phyloP scores from a whole-genome alignment of 2,329 filamentous ascomycete species.

The Colletotrichum godetiae region DNA sequence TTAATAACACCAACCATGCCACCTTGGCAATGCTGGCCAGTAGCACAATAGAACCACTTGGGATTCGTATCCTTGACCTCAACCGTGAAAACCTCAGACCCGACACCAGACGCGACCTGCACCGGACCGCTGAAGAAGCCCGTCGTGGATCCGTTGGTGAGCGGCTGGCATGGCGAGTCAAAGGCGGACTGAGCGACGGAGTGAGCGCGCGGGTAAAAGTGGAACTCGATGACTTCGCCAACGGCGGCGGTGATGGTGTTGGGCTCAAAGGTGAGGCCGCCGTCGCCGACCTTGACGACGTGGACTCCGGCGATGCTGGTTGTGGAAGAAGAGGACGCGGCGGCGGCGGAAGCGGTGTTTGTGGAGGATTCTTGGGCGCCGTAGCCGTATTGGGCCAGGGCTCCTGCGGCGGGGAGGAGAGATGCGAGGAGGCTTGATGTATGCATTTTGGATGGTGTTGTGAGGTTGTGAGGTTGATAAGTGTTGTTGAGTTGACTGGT shows the following conservation, averaged over 20 bases:
- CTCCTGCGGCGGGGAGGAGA: slow-evolving; percentile 25
- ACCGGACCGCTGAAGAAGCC: slow-evolving; percentile 63
- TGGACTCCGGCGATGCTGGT: slow-evolving; percentile 17
- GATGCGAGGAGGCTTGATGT: slow-evolving; percentile 19
- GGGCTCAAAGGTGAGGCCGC: slow-evolving; percentile 60
- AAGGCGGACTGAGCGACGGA: slow-evolving; percentile 72
- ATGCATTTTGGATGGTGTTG: slow-evolving; percentile 24
- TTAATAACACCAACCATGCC: slow-evolving; percentile 66
- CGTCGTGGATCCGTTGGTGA: slow-evolving; percentile 51
- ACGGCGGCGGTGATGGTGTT: slow-evolving; percentile 59
- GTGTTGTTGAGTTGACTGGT: background rate
- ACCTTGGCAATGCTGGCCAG: slow-evolving; percentile 68
- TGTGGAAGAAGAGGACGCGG: background rate
- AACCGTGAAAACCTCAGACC: slow-evolving; percentile 37
- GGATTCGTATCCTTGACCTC: slow-evolving; percentile 58
- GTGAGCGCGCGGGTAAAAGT: slow-evolving; percentile 63
- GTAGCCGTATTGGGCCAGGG: slow-evolving; percentile 26
- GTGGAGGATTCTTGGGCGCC: background rate
- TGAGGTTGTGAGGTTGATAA: background rate
- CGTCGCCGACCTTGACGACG: slow-evolving; percentile 42
- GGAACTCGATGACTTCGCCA: slow-evolving; percentile 60
- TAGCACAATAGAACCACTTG: slow-evolving; percentile 74
- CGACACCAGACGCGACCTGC: slow-evolving; percentile 40
- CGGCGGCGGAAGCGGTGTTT: slow-evolving; percentile 6
- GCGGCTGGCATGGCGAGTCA: slow-evolving; percentile 67